Conservation (phyloP, 1,139 yeast species). For the Candida sp. region DNA sequence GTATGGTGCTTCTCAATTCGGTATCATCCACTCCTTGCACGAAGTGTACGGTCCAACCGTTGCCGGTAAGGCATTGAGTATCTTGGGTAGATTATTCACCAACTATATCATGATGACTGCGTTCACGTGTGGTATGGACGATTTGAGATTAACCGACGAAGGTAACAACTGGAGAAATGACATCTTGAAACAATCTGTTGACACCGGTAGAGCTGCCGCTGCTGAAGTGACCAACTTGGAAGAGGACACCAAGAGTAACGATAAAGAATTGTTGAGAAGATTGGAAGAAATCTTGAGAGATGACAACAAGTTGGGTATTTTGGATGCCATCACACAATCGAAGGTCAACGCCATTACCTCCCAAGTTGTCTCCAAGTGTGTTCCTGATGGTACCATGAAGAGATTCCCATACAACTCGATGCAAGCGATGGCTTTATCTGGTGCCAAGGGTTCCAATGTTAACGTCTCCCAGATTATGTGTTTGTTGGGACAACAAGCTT, state of each 20-base stretch:
- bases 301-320: conserved; percentile 87
- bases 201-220: conserved; percentile 91
- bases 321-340: conserved; percentile 96
- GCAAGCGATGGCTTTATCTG: conserved; percentile 99
- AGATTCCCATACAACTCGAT: conserved; percentile 94
- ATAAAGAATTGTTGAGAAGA: conserved; percentile 84
- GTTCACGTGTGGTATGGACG: conserved; percentile 99
- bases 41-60: conserved; percentile 93
- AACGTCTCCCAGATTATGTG: conserved; percentile 99
- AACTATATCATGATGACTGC: conserved; percentile 93
- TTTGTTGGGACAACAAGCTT: conserved; percentile 97
- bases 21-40: conserved; percentile 95
- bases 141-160: conserved; percentile 86
- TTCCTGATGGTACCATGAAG: conserved; percentile 96
- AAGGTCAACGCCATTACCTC: conserved; percentile 93
- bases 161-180: conserved; percentile 93
- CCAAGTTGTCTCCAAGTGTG: conserved; percentile 91
- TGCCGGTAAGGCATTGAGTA: conserved; percentile 91
- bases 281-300: conserved; percentile 96
- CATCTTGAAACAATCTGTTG: conserved; percentile 75
- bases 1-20: conserved; percentile 98
- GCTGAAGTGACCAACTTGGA: conserved; percentile 91
- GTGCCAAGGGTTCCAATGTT: conserved; percentile 99
- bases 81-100: conserved; percentile 93
- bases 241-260: conserved; percentile 54